phyloP scores from a whole-genome alignment of 164 flowering plant genomes.

The Macadamia integrifolia region DNA sequence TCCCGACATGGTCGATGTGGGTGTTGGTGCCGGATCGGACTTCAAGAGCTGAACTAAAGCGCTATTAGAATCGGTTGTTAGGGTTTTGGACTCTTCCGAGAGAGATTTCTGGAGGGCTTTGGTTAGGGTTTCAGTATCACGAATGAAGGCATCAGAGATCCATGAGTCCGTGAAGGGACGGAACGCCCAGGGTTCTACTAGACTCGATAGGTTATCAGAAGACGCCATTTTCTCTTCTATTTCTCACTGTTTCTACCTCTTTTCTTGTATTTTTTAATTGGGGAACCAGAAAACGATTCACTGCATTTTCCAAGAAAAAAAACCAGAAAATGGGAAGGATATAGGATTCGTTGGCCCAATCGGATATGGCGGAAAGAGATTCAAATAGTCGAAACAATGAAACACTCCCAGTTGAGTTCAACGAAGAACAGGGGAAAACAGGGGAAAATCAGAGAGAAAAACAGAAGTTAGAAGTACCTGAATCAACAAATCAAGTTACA shows the following conservation, averaged over 20 bases:
- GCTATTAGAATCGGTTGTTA: slow-evolving; percentile 5
- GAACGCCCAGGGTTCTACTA: slow-evolving; percentile 43
- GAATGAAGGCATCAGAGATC: slow-evolving; percentile 50
- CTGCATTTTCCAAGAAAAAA: not conserved
- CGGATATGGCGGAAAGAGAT: too few species aligned
- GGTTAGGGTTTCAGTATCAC: slow-evolving; percentile 66
- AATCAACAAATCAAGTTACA: too few species aligned
- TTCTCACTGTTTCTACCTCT: not conserved
- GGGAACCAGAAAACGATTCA: not conserved
- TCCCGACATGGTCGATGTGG: slow-evolving; percentile 31
- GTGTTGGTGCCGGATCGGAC: slow-evolving; percentile 10
- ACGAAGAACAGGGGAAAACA: too few species aligned
- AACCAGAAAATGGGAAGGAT: not conserved
- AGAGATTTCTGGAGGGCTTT: slow-evolving; percentile 58
- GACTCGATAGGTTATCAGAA: slow-evolving; percentile 42
- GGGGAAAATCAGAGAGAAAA: too few species aligned
- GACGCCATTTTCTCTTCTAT: slow-evolving; percentile 34
- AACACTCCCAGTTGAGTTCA: too few species aligned
- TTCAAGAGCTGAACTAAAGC: slow-evolving; percentile 5
- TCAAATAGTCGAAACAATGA: too few species aligned
- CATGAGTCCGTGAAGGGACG: slow-evolving; percentile 48
- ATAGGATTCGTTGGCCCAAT: too few species aligned
- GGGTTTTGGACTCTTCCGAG: slow-evolving; percentile 15
- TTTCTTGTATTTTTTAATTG: not conserved
- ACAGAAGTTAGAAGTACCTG: too few species aligned